phyloP scores from a whole-genome alignment of 305 asterid species.

The Salvia sclarea region DNA sequence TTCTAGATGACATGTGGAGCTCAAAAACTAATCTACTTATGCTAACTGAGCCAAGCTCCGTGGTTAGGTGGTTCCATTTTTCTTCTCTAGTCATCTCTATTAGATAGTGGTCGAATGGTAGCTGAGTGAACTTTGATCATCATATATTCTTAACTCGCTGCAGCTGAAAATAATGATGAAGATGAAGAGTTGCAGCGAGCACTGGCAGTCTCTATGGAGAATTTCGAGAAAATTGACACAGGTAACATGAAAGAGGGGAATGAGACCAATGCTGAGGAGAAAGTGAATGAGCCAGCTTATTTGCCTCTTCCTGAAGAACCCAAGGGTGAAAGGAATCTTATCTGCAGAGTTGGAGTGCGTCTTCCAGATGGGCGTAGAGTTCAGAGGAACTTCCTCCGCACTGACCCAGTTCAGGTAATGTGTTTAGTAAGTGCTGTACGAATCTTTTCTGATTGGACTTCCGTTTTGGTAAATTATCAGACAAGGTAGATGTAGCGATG shows the following conservation, averaged over 20 bases:
- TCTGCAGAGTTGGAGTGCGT: slow-evolving; percentile 88
- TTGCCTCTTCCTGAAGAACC: slow-evolving; percentile 92
- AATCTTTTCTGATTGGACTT: not conserved
- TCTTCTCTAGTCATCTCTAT: slow-evolving; percentile 23
- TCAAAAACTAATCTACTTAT: slow-evolving; percentile 11
- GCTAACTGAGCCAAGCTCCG: slow-evolving; percentile 2
- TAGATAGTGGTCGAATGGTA: slow-evolving; percentile 22
- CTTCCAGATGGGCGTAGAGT: slow-evolving; percentile 95
- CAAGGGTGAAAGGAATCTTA: slow-evolving; percentile 62
- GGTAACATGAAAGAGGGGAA: slow-evolving; percentile 41
- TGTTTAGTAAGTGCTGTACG: not conserved
- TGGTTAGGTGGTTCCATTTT: slow-evolving; percentile 16
- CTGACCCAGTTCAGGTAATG: slow-evolving; percentile 80
- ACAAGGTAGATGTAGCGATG: not conserved
- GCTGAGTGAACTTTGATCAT: slow-evolving; percentile 17
- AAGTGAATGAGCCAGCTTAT: slow-evolving; percentile 58
- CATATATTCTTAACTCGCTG: slow-evolving; percentile 33
- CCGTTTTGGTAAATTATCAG: not conserved
- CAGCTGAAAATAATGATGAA: slow-evolving; percentile 57
- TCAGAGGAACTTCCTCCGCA: slow-evolving; percentile 80
- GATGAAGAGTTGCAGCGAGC: slow-evolving; percentile 78
- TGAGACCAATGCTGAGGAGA: slow-evolving; percentile 44
- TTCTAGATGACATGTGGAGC: slow-evolving; percentile 5
- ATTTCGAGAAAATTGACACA: slow-evolving; percentile 40
- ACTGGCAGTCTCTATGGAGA: slow-evolving; percentile 81